phyloP scores from a whole-genome alignment of 2,329 filamentous ascomycete genomes.

The Colletotrichum cuscutae region DNA sequence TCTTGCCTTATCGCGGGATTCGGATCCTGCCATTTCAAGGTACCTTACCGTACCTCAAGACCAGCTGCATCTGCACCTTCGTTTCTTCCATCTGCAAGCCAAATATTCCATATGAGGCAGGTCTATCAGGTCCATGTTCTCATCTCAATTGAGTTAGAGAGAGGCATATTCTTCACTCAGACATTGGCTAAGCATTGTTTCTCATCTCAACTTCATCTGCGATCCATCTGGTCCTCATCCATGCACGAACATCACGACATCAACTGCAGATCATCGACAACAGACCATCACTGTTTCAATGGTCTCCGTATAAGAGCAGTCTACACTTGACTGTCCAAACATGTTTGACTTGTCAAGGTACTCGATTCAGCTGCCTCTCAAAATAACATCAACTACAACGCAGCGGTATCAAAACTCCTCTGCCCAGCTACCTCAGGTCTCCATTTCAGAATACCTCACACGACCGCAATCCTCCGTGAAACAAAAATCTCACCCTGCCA shows the following conservation, averaged over 20 bases:
- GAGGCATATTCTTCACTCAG: background rate
- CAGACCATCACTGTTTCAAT: background rate
- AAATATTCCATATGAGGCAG: background rate
- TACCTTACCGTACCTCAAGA: background rate
- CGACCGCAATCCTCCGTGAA: background rate
- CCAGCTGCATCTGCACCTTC: background rate
- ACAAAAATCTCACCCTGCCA: background rate
- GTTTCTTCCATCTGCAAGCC: background rate
- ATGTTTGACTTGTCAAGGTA: background rate
- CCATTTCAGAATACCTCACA: background rate
- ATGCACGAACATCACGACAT: background rate
- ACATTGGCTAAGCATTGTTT: background rate
- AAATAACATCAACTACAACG: background rate
- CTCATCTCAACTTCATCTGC: background rate
- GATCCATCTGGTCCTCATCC: background rate
- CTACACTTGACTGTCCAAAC: background rate
- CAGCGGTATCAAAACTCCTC: slow-evolving; percentile 2
- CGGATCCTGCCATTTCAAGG: background rate
- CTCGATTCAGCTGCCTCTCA: background rate
- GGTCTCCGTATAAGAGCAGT: background rate
- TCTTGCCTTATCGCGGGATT: background rate
- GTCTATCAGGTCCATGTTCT: background rate
- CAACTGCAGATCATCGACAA: background rate
- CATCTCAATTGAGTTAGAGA: too few relatives aligned
- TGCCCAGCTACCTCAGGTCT: background rate